Percentiles rank a stretch among this genome's conserved stretches.
These are phyloP conservation scores for Kuraishia cidri DNA, from an alignment of 805 yeast genomes.

Conservation along the genomic window DNA sequence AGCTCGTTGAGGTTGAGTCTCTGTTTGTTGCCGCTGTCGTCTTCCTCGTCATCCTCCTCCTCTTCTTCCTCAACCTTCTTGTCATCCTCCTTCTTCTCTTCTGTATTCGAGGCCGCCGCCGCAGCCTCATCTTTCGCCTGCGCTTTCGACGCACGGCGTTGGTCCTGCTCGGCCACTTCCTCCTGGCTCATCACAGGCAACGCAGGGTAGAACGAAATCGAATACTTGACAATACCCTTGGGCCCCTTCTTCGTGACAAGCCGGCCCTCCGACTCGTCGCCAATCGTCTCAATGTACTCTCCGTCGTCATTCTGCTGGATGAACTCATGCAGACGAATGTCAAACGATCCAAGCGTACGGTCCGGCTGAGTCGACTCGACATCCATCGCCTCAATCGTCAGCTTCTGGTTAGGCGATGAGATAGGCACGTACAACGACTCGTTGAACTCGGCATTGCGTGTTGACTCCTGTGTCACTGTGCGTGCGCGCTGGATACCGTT, in stretches of 20 bases:
- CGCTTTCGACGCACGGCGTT: not conserved
- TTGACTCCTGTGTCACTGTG: conserved; percentile 58
- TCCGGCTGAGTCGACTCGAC: conserved; percentile 73
- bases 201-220: conserved; percentile 76
- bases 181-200: conserved; percentile 64
- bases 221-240: conserved; percentile 70
- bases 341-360: conserved; percentile 79
- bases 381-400: conserved; percentile 90
- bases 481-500: conserved; percentile 73
- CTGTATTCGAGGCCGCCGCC: conserved; percentile 27
- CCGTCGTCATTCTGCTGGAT: conserved; percentile 64
- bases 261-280: conserved; percentile 49
- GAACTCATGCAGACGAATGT: conserved; percentile 56
- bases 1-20: conserved; percentile 51
- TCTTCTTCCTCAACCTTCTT: conserved; percentile 19
- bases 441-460: conserved; percentile 78
- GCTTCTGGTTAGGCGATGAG: conserved; percentile 71
- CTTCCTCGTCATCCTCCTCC: conserved; percentile 23
- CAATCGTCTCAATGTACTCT: conserved; percentile 45
- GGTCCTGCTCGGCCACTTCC: conserved; percentile 1
- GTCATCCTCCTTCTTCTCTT: conserved; percentile 42
- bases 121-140: not conserved
- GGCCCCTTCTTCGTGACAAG: conserved; percentile 73
- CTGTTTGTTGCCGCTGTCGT: conserved; percentile 23
- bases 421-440: conserved; percentile 77